Percentiles rank a stretch among this genome's conserved stretches.
Evolutionary conservation across 345 rosid genomes (phyloP).

Genomic region (Noccaea caerulescens): DNA sequence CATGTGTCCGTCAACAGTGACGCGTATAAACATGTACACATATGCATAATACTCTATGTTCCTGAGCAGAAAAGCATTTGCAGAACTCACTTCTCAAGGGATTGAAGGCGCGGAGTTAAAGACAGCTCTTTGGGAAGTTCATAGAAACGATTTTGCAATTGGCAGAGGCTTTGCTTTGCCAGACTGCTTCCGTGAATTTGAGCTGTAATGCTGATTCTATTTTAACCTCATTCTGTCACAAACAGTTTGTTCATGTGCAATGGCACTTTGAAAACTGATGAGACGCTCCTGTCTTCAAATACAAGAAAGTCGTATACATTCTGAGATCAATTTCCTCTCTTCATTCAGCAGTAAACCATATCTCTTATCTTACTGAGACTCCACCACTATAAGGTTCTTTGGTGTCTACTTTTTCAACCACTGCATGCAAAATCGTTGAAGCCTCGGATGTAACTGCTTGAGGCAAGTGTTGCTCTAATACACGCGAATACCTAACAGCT

Average conservation of each 20-base stretch:
- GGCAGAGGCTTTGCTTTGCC: conserved; percentile 71
- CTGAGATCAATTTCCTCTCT: conserved; percentile 28
- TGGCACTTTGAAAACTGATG: too few relatives aligned
- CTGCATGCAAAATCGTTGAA: conserved; percentile 50
- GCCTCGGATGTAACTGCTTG: conserved; percentile 54
- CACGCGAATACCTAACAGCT: conserved; percentile 53
- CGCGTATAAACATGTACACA: conserved; percentile 65
- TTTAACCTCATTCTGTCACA: too few relatives aligned
- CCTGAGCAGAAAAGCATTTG: conserved; percentile 55
- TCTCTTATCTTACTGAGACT: conserved; percentile 37
- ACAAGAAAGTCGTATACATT: conserved; percentile 25
- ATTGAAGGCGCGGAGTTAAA: conserved; percentile 29
- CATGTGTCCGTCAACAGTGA: conserved; percentile 86
- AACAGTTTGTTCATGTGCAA: too few relatives aligned
- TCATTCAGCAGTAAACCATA: conserved; percentile 18
- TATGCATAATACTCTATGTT: conserved; percentile 73
- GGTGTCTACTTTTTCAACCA: conserved; percentile 45
- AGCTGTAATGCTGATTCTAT: too few relatives aligned
- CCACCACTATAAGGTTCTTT: conserved; percentile 30
- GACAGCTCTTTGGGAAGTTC: conserved; percentile 65
- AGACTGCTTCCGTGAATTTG: too few relatives aligned
- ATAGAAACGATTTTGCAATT: conserved; percentile 60
- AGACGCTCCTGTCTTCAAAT: background rate
- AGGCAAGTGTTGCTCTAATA: conserved; percentile 51
- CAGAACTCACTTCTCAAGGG: conserved; percentile 42